These are phyloP conservation scores for Guyanaporus albipodus DNA, from an alignment of 768 basidiomycete species.

Conservation along the genomic window DNA sequence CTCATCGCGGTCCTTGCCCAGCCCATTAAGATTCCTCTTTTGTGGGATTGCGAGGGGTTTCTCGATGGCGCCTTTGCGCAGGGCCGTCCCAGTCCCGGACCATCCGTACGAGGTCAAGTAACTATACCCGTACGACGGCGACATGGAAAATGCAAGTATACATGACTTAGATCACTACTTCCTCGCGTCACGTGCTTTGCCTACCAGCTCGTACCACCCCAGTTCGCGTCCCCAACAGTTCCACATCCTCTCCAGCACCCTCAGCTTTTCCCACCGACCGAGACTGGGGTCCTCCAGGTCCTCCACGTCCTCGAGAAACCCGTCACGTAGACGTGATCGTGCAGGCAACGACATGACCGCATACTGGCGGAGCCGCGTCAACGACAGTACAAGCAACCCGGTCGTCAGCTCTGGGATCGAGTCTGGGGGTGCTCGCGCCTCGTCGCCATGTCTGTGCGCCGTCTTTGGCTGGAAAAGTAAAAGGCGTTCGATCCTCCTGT, in stretches of 20 bases:
- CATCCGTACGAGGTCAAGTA: constrained; percentile 83
- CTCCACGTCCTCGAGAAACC: constrained; percentile 81
- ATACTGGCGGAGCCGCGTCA: constrained; percentile 62
- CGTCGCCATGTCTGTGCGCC: constrained; percentile 12
- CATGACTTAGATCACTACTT: neutral
- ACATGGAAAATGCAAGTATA: constrained; percentile 7
- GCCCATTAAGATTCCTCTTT: constrained; percentile 80
- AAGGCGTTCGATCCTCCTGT: constrained; percentile 65
- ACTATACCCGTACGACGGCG: constrained; percentile 42
- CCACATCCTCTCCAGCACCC: constrained; percentile 85
- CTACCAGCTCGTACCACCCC: constrained; percentile 47
- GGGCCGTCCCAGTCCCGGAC: constrained; percentile 79
- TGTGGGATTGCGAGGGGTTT: constrained; percentile 75
- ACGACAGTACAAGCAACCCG: constrained; percentile 69
- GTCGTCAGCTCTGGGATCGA: constrained; percentile 52
- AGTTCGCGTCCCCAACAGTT: constrained; percentile 73
- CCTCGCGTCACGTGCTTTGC: constrained; percentile 8
- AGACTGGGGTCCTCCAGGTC: constrained; percentile 77
- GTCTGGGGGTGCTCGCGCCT: constrained; percentile 7
- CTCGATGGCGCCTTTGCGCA: constrained; percentile 77
- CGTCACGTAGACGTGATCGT: constrained; percentile 60
- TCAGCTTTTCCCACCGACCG: constrained; percentile 65
- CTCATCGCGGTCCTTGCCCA: constrained; percentile 93
- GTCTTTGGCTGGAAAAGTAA: constrained; percentile 47
- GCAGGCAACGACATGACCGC: constrained; percentile 54